These are phyloP conservation scores for Ambrosiella xylebori DNA, from an alignment of 2,329 filamentous ascomycete species.

Conservation along the genomic window DNA sequence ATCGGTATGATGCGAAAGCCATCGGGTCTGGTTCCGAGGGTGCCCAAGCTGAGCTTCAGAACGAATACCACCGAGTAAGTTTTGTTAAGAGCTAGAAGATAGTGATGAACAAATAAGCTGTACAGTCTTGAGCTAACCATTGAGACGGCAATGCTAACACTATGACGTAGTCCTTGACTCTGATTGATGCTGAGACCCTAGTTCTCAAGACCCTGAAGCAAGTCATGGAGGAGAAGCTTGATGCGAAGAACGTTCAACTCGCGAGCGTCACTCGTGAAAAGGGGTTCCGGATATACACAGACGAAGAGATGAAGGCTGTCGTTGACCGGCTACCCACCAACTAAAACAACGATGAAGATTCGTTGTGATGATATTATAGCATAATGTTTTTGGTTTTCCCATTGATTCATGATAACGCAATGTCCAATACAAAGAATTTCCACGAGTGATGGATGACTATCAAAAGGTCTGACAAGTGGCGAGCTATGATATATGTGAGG, in stretches of 20 bases:
- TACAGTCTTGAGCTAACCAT: too few relatives aligned
- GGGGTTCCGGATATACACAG: conserved; percentile 96
- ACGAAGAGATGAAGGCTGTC: conserved; percentile 89
- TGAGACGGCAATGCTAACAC: not conserved
- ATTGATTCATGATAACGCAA: conserved; percentile 9
- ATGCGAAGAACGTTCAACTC: conserved; percentile 95
- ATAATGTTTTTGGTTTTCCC: conserved; percentile 3
- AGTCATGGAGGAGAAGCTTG: conserved; percentile 99
- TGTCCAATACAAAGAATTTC: not conserved
- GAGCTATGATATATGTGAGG: too few relatives aligned
- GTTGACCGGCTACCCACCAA: conserved; percentile 66
- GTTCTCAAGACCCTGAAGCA: conserved; percentile 97
- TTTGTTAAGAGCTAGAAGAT: not conserved
- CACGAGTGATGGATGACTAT: not conserved
- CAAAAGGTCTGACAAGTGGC: not conserved
- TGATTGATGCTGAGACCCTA: conserved; percentile 82
- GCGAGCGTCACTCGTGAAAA: conserved; percentile 95
- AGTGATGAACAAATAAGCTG: too few relatives aligned
- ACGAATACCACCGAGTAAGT: conserved; percentile 82
- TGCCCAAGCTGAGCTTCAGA: conserved; percentile 92
- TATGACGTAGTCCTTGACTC: conserved; percentile 55
- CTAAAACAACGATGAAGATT: conserved; percentile 20
- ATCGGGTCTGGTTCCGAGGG: conserved; percentile 96
- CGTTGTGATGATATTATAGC: not conserved
- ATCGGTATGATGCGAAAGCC: conserved; percentile 96